Evolutionary conservation across 345 rosid genomes (phyloP).

Genomic region (Physaria fendleri): DNA sequence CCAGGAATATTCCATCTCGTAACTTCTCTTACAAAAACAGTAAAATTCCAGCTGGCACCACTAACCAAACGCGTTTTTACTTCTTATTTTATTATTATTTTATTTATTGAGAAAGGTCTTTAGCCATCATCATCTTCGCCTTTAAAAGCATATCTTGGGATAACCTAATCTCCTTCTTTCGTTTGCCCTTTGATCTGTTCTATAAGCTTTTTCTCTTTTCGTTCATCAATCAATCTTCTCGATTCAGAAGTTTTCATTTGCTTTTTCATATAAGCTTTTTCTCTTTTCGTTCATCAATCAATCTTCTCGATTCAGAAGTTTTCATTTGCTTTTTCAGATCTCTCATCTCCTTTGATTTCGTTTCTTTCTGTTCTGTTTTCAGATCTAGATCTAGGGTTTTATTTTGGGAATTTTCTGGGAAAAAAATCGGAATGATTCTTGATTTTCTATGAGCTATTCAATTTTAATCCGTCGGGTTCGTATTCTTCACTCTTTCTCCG

Average conservation of each 20-base stretch:
- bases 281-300: no score
- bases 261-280: no score
- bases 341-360: slow-evolving; percentile 3
- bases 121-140: slow-evolving; percentile 5
- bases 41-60: no score
- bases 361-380: neutral
- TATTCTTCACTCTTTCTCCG: slow-evolving; percentile 82
- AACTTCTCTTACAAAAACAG: no score
- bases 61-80: no score
- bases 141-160: slow-evolving; percentile 14
- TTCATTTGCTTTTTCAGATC: neutral
- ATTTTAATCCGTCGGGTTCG: slow-evolving; percentile 65
- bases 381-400: slow-evolving; percentile 13
- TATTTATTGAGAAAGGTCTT: neutral
- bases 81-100: no score
- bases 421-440: slow-evolving; percentile 33
- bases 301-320: slow-evolving; percentile 28
- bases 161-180: slow-evolving; percentile 25
- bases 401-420: slow-evolving; percentile 2
- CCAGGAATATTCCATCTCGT: no score
- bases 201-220: neutral
- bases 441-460: slow-evolving; percentile 52
- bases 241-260: no score
- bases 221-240: no score
- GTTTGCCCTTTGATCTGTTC: neutral